Evolutionary conservation across 768 basidiomycete genomes (phyloP).

Genomic region (Lactarius pseudohatsudake): DNA sequence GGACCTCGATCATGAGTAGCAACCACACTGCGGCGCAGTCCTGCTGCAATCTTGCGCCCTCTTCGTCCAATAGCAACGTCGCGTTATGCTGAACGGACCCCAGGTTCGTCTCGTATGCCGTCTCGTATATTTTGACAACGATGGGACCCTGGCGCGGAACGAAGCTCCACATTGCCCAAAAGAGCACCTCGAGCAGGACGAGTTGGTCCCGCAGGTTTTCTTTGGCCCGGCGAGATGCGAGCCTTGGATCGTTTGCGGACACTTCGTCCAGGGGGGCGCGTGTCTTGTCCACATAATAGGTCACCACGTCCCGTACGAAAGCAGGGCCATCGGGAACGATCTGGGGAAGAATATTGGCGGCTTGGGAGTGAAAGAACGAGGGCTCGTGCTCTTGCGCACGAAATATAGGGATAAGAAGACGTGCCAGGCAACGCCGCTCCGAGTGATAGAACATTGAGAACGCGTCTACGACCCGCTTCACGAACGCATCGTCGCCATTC

Average conservation of each 20-base stretch:
- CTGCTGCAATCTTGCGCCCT: constrained; percentile 60
- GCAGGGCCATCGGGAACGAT: constrained; percentile 62
- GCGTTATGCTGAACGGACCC: constrained; percentile 63
- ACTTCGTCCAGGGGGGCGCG: constrained; percentile 48
- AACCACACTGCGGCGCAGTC: constrained; percentile 77
- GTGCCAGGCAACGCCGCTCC: constrained; percentile 70
- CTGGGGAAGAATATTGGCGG: constrained; percentile 53
- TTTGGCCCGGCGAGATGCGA: constrained; percentile 67
- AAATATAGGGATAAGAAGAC: constrained; percentile 72
- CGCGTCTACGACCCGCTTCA: constrained; percentile 61
- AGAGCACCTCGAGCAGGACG: constrained; percentile 79
- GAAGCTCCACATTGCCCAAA: constrained; percentile 85
- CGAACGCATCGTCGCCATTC: constrained; percentile 46
- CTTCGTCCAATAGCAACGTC: constrained; percentile 70
- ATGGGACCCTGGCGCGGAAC: constrained; percentile 62
- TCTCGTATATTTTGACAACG: constrained; percentile 61
- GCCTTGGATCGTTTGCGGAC: constrained; percentile 51
- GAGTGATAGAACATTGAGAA: constrained; percentile 82
- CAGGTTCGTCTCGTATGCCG: constrained; percentile 62
- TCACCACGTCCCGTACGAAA: constrained; percentile 62
- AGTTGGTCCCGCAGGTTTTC: constrained; percentile 78
- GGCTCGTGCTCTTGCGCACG: constrained; percentile 61
- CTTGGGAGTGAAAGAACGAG: constrained; percentile 54
- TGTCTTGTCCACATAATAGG: constrained; percentile 59
- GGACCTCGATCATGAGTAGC: constrained; percentile 73